phyloP scores from a whole-genome alignment of 2,329 filamentous ascomycete species.

The Coniochaeta sp. region DNA sequence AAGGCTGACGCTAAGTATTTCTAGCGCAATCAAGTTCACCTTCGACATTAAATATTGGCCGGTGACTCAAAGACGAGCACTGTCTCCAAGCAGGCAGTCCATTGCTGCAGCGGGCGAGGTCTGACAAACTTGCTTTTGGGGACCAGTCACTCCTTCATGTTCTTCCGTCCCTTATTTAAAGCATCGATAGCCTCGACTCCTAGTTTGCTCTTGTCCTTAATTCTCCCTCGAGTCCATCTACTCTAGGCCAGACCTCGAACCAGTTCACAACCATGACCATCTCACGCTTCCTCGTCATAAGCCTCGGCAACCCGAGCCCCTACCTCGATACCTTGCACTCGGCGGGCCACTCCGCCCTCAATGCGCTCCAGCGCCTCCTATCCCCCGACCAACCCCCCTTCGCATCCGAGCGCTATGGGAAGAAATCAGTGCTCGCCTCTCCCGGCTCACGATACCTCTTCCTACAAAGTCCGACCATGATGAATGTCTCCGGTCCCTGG shows the following conservation, averaged over 20 bases:
- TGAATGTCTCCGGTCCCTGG: constrained; percentile 78
- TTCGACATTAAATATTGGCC: too few relatives aligned
- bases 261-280: constrained; percentile 9
- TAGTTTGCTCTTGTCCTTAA: neutral
- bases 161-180: too few relatives aligned
- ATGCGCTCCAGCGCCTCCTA: constrained; percentile 47
- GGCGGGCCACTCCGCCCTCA: constrained; percentile 74
- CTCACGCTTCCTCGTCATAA: constrained; percentile 69
- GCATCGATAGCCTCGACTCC: too few relatives aligned
- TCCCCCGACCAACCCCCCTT: constrained; percentile 40
- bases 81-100: too few relatives aligned
- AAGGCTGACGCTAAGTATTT: too few relatives aligned
- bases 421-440: constrained; percentile 43
- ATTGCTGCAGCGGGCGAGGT: too few relatives aligned
- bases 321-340: constrained; percentile 79
- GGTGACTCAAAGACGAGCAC: too few relatives aligned
- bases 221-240: too few relatives aligned
- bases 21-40: too few relatives aligned
- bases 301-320: constrained; percentile 74
- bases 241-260: too few relatives aligned
- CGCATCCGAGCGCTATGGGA: constrained; percentile 34
- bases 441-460: constrained; percentile 52
- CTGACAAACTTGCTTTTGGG: too few relatives aligned
- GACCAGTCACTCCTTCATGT: too few relatives aligned
- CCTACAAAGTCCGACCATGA: constrained; percentile 67